Base-by-base conservation (phyloP, 176 grass and related monocot species). In the Cenchrus purpureus region DNA sequence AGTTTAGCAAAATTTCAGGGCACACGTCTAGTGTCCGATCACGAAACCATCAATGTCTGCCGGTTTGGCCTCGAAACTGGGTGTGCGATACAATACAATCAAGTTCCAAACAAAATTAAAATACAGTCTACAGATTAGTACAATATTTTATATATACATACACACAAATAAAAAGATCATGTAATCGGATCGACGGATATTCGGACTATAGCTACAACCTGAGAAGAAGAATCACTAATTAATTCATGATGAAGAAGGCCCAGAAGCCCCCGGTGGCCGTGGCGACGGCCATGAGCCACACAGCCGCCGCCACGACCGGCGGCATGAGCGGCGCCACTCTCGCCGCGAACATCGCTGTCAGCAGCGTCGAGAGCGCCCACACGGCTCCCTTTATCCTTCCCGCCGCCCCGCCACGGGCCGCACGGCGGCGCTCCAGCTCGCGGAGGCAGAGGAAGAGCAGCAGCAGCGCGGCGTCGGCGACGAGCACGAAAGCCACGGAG, bases 251-350 rank as follows among this genome's bases (percentile, higher is more conserved):
- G 3, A 82, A 82, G 10, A 75, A 55, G 0, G 69, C 31, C 59
- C 63, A 68, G 44, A 76, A 37, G 0, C 77, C 61, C 1, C 17
- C 79, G 0, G 50, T 3, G 0, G 48, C n/a, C 0, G 69, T 82
- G 2, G 68, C 82, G 2, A 1, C 71, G 4, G 63, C 57, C 70
- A 84, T 10, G 8, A 8, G 1, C 71, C 57, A 84, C 7, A 75
- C 82, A 0, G 34, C 8, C 2, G 19, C 16, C 0, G 15, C 79
- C 1, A 68, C 63, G 10, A 3, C 1, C 31, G 40, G 12, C 52
- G 85, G 68, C 69, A 87, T 81, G 19, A 87, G 15, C 34, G 61
- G 60, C 13, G 77, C 85, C 1, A 71, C 85, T 32, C 34, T 56
- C 0, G 68, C 74, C 20, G 53, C 58, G 12, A 87, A 79, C 85